Conservation (phyloP, 1,139 yeast genomes). For the Hyphopichia pseudoburtonii region DNA sequence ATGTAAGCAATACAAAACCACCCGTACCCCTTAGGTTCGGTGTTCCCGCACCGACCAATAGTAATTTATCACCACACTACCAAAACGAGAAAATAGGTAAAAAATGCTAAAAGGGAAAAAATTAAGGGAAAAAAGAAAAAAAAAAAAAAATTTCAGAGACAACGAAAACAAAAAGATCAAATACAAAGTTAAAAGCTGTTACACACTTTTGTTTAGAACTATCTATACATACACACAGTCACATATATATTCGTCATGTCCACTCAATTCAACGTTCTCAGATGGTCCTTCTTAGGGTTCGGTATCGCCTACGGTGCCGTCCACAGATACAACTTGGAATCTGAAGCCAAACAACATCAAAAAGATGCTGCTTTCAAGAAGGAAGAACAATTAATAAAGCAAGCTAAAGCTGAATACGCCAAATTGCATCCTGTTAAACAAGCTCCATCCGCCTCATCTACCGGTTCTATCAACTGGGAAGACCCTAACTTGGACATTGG, state of each 20-base stretch:
- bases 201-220: no score
- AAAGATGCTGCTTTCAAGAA: conserved; percentile 61
- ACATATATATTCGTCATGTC: conserved; percentile 20
- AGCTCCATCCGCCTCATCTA: conserved; percentile 24
- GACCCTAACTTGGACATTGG: conserved; percentile 90
- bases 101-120: background rate
- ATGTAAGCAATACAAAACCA: no score
- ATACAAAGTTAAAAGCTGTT: background rate
- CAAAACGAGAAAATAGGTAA: background rate
- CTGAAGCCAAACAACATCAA: conserved; percentile 56
- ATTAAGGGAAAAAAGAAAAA: background rate
- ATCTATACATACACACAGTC: no score
- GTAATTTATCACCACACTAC: no score
- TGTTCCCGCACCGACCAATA: no score
- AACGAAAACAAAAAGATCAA: conserved; percentile 1
- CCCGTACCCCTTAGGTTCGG: no score
- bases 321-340: conserved; percentile 73
- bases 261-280: conserved; percentile 61
- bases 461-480: conserved; percentile 68
- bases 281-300: conserved; percentile 89
- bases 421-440: conserved; percentile 56
- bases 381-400: conserved; percentile 74
- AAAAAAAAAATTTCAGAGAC: background rate
- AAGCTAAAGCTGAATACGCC: conserved; percentile 88
- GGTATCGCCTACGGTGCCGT: conserved; percentile 89